A percentile compares a stretch with the other conserved stretches of the same genome.
Conservation (phyloP, 1,284 basidiomycete species). For the Tylopilus orsonianus region DNA sequence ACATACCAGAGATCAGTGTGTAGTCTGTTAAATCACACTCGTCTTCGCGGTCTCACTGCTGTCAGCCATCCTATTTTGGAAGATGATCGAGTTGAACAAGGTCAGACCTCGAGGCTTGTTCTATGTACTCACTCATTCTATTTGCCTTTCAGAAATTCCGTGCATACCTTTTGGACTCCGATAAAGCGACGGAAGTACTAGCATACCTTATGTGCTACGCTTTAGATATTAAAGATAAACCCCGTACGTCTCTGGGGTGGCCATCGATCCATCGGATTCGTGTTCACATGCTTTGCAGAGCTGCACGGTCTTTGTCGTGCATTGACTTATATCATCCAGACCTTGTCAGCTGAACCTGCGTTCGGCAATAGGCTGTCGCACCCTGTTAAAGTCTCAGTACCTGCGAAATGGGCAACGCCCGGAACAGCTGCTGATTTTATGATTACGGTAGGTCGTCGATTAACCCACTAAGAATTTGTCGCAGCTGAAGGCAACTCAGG, state of each 20-base stretch:
- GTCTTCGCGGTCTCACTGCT: slow-evolving; percentile 10
- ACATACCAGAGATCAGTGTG: slow-evolving; percentile 79
- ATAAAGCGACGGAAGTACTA: slow-evolving; percentile 73
- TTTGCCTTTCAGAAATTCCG: slow-evolving; percentile 76
- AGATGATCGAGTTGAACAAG: slow-evolving; percentile 88
- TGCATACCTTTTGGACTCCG: slow-evolving; percentile 75
- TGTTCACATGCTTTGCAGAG: slow-evolving; percentile 45
- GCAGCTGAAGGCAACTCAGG: slow-evolving; percentile 42
- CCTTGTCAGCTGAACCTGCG: slow-evolving; percentile 78
- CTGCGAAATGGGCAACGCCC: slow-evolving; percentile 70
- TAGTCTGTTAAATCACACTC: slow-evolving; percentile 13
- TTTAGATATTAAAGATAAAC: slow-evolving; percentile 87
- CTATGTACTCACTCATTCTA: slow-evolving; percentile 1
- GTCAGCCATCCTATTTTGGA: slow-evolving; percentile 85
- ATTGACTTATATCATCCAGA: slow-evolving; percentile 90
- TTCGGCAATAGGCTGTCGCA: slow-evolving; percentile 71
- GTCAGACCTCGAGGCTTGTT: slow-evolving; percentile 41
- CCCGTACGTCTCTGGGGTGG: slow-evolving; percentile 54
- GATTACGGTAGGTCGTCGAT: slow-evolving; percentile 63
- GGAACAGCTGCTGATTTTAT: slow-evolving; percentile 86
- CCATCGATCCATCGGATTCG: slow-evolving; percentile 6
- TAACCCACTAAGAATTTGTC: neutral
- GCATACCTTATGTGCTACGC: slow-evolving; percentile 77
- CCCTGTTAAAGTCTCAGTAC: slow-evolving; percentile 63
- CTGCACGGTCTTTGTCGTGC: slow-evolving; percentile 90